phyloP scores from a whole-genome alignment of 306 rosid species.

The Albizia julibrissin region DNA sequence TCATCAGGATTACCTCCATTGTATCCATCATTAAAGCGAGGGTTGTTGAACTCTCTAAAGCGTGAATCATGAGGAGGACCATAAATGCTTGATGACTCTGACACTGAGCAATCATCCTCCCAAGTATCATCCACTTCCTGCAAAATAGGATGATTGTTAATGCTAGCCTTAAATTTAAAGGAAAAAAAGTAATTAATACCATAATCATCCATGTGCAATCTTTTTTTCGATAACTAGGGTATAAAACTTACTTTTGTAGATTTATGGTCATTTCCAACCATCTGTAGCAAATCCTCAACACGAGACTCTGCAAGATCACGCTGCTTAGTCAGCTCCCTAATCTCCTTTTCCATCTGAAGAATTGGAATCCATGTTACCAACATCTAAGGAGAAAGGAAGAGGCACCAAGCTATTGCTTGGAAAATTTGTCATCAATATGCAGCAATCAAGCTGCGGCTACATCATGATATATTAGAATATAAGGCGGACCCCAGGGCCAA shows the following conservation, averaged over 20 bases:
- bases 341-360: conserved; percentile 89
- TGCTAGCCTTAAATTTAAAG: conserved; percentile 36
- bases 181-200: conserved; percentile 23
- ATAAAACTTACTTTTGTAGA: conserved; percentile 57
- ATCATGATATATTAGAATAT: not conserved
- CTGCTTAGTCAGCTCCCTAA: conserved; percentile 81
- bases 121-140: conserved; percentile 53
- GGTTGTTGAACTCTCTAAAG: conserved; percentile 59
- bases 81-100: conserved; percentile 67
- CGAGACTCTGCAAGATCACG: conserved; percentile 95
- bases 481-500: too few species aligned
- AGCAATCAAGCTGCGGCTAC: conserved; percentile 9
- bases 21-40: conserved; percentile 58
- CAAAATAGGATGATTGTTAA: conserved; percentile 42
- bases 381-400: conserved; percentile 26
- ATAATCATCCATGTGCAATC: conserved; percentile 13
- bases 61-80: conserved; percentile 44
- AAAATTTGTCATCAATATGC: conserved; percentile 11
- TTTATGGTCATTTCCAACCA: conserved; percentile 64
- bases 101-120: conserved; percentile 77
- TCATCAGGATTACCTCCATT: conserved; percentile 55
- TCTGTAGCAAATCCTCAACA: conserved; percentile 72
- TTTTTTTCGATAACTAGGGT: conserved; percentile 18
- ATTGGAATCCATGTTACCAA: conserved; percentile 24
- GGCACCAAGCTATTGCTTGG: conserved; percentile 17